phyloP scores from a whole-genome alignment of 2,329 filamentous ascomycete species.

The Elsinoe australis region DNA sequence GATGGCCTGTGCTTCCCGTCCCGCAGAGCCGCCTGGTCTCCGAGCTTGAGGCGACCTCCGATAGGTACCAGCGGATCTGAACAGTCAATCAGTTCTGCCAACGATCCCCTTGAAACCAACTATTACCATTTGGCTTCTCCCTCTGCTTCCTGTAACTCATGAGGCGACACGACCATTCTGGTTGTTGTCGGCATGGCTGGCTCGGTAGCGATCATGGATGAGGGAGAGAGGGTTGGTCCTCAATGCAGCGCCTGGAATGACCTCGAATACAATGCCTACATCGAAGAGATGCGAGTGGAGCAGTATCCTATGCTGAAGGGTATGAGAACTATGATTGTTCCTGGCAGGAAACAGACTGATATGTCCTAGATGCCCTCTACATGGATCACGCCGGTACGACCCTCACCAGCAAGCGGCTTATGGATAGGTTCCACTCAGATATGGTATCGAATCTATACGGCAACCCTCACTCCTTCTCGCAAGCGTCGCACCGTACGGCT shows the following conservation, averaged over 20 bases:
- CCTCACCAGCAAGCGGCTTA: conserved; percentile 44
- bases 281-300: conserved; percentile 39
- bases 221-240: background rate
- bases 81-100: too few species aligned
- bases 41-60: conserved; percentile 1
- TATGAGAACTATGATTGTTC: background rate
- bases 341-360: background rate
- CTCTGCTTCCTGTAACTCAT: background rate
- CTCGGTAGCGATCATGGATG: conserved; percentile 12
- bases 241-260: conserved; percentile 10
- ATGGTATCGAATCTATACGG: conserved; percentile 75
- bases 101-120: too few species aligned
- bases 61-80: too few species aligned
- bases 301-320: conserved; percentile 40
- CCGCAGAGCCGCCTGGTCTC: background rate
- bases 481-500: conserved; percentile 68
- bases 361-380: conserved; percentile 43
- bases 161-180: background rate
- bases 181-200: background rate
- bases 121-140: background rate
- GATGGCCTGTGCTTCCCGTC: background rate
- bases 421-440: conserved; percentile 69
- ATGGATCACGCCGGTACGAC: conserved; percentile 92
- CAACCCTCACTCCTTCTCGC: conserved; percentile 78
- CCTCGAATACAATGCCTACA: conserved; percentile 35